Evolutionary conservation across 2,329 filamentous ascomycete species (phyloP).

Genomic region (Epichloe typhina): DNA sequence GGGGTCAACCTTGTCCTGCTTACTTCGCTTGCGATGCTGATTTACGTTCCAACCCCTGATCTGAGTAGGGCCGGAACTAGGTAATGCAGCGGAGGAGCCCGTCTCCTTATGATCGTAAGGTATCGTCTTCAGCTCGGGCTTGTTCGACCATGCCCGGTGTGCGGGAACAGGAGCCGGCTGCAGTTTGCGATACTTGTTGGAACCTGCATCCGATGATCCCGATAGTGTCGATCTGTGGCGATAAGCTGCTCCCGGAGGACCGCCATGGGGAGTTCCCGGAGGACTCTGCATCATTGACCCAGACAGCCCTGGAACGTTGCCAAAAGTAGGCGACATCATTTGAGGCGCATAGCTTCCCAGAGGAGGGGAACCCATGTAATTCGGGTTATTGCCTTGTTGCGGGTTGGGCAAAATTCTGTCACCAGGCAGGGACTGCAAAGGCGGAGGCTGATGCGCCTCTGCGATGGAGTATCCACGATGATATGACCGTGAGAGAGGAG

Average conservation of each 20-base stretch:
- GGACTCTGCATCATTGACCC: conserved; percentile 22
- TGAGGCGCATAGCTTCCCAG: conserved; percentile 17
- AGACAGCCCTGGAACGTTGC: conserved; percentile 16
- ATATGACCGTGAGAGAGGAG: conserved; percentile 17
- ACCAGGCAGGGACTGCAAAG: conserved; percentile 16
- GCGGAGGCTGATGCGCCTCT: conserved; percentile 17
- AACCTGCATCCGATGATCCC: conserved; percentile 24
- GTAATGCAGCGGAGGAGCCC: conserved; percentile 39
- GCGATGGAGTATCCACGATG: conserved; percentile 16
- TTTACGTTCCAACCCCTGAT: conserved; percentile 45
- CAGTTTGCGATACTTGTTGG: conserved; percentile 41
- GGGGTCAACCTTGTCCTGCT: conserved; percentile 19
- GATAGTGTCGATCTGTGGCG: conserved; percentile 25
- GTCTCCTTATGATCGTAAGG: conserved; percentile 49
- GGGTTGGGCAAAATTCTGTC: conserved; percentile 24
- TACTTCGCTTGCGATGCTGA: conserved; percentile 24
- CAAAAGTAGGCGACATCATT: conserved; percentile 25
- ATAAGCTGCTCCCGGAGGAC: conserved; percentile 16
- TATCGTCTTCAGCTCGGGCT: conserved; percentile 43
- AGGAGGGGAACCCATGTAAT: conserved; percentile 23
- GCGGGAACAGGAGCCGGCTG: conserved; percentile 43
- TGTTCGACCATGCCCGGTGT: conserved; percentile 32
- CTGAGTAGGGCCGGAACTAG: conserved; percentile 40
- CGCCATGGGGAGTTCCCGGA: conserved; percentile 20
- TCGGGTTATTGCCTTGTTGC: conserved; percentile 14